Base-by-base conservation (phyloP, 108 stramenopile genomes). In the Cyclotella cryptica region DNA sequence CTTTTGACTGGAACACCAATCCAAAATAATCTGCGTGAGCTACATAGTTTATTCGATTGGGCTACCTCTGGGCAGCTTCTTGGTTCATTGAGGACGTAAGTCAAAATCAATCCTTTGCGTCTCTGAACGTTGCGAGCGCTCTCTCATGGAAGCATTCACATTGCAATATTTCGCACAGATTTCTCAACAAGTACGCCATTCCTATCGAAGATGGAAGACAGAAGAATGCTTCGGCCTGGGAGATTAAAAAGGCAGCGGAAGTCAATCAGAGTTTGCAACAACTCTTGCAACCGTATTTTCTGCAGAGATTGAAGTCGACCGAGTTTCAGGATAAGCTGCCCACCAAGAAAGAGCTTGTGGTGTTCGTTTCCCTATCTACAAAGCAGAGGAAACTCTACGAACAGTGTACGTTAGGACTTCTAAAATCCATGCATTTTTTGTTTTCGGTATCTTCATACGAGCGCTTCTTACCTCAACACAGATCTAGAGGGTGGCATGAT, bases 1-100 rank as follows among this genome's bases (percentile, higher is more conserved):
- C 69, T 98, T 10, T 84, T 99, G 24, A 95, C 97, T 4, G 98
- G 98, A 0, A 77, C 76, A 17, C 76, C 76, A 18, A 64, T 73
- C 21, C 77, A 76, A 43, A 80, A 78, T 28, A 83, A 68, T 89
- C 89, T 75, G 89, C 87, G 57, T 47, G 99, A 99, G 74, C 94
- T 99, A 9, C 96, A 97, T 91, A 77, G 87, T 13, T 78, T 99
- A 1, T 94, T 99, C 49, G 97, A 98, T 74, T 99, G 95, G 80
- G 96, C 88, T 18, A 88, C 88, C 29, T 74, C 87, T 43, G 91
- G 91, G 8, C 74, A 69, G 66, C 57, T 95, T n/a, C 83, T 95
- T 19, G 92, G 91, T 13, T 53, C 77, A 4, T 65, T 74, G 19
- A 62, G 54, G 60, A 78, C 81, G 85, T 85, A 61, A 65, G 84